phyloP scores from a whole-genome alignment of 2,329 filamentous ascomycete species.

The Phyllosticta citriasiana region DNA sequence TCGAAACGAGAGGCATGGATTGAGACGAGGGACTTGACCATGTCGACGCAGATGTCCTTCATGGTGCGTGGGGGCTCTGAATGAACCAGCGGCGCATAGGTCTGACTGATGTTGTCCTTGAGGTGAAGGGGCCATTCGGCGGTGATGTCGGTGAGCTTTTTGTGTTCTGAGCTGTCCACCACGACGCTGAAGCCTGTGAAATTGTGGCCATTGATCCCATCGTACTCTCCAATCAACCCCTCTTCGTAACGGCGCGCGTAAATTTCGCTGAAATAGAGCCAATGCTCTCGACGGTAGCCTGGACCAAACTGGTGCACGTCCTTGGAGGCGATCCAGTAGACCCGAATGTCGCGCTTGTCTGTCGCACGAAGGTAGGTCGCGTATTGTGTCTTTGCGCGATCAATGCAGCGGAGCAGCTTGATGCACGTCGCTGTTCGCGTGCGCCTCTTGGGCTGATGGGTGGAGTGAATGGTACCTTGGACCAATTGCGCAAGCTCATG shows the following conservation, averaged over 20 bases:
- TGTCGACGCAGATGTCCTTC: not conserved
- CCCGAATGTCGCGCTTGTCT: slow-evolving; percentile 2
- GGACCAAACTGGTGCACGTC: not conserved
- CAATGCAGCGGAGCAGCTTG: slow-evolving; percentile 1
- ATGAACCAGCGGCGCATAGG: not conserved
- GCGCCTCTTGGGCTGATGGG: not conserved
- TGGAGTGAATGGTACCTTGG: not conserved
- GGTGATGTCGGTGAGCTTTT: not conserved
- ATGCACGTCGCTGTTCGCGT: not conserved
- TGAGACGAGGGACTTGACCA: not conserved
- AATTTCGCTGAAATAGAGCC: not conserved
- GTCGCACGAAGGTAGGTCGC: slow-evolving; percentile 5
- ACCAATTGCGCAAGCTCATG: slow-evolving; percentile 1
- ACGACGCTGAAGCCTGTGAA: slow-evolving; percentile 5
- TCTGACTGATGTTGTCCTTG: slow-evolving; percentile 2
- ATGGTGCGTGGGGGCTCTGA: not conserved
- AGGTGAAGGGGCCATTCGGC: not conserved
- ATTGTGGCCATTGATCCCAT: not conserved
- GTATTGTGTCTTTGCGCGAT: slow-evolving; percentile 7
- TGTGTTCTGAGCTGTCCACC: not conserved
- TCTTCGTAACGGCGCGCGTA: slow-evolving; percentile 3
- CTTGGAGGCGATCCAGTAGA: slow-evolving; percentile 1
- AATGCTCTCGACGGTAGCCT: not conserved
- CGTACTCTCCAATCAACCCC: not conserved
- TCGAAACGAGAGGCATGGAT: slow-evolving; percentile 2